phyloP scores from a whole-genome alignment of 139 green algal species.

The Zygnema circumcarinatum region DNA sequence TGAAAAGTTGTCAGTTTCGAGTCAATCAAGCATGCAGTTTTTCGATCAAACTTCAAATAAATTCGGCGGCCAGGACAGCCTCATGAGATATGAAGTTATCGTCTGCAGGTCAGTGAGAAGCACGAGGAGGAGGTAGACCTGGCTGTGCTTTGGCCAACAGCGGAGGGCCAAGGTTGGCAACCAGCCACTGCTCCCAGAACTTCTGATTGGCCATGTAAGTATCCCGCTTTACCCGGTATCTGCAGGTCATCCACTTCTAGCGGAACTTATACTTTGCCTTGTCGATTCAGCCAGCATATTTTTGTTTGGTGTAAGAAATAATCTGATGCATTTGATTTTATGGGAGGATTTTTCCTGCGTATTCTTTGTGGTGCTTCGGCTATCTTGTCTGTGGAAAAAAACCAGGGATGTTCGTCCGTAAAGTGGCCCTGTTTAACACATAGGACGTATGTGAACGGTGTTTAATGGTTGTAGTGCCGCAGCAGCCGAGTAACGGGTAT shows the following conservation, averaged over 20 bases:
- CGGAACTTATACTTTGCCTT: not conserved
- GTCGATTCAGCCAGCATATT: not conserved
- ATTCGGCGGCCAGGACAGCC: too few relatives aligned
- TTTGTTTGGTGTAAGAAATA: not conserved
- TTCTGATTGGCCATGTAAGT: not conserved
- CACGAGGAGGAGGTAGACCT: not conserved
- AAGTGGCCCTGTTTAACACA: not conserved
- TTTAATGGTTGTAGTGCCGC: conserved; percentile 10
- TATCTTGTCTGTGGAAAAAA: not conserved
- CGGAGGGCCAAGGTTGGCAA: not conserved
- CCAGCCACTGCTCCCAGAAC: not conserved
- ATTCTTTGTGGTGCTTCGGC: not conserved
- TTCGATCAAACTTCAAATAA: too few relatives aligned
- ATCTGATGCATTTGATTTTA: not conserved
- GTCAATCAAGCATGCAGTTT: too few relatives aligned
- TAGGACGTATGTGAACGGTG: not conserved
- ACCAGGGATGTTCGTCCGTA: not conserved
- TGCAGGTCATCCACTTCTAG: not conserved
- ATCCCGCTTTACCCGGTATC: not conserved
- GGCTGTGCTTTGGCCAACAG: not conserved
- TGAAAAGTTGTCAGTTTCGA: too few relatives aligned
- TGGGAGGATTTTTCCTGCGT: not conserved
- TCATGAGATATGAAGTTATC: too few relatives aligned
- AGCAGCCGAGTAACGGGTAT: conserved; percentile 8
- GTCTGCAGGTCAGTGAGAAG: too few relatives aligned